Evolutionary conservation across 768 basidiomycete genomes (phyloP), one percentile per base, ranked within the genome.

Genomic region (Rhizopogon vinicolor): DNA sequence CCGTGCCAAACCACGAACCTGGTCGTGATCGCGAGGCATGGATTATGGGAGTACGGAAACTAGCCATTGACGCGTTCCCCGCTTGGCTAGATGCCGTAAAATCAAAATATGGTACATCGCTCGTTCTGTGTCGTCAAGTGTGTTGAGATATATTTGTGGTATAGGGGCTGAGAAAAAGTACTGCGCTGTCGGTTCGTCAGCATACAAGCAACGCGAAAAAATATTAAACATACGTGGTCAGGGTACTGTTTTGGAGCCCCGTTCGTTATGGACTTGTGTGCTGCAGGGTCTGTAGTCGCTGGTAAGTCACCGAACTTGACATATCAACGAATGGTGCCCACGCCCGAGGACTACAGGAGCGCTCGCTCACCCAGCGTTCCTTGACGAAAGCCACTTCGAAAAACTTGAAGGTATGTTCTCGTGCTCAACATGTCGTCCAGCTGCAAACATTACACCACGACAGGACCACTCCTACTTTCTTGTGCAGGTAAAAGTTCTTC

Each of bases 221-320:
- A 3, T 29, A 62, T 35, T 35, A 10, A 51, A 53, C n/a, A 19
- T 0, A 7, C 13, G 18, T 18, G n/a, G 19, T 13, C 31, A 82
- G 80, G 82, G 4, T 83, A 83, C 51, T 85, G 81, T 61, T 83
- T 82, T 56, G 81, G 82, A 3, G 83, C 70, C 5, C 75, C 80
- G 0, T 80, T 74, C 51, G 74, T 74, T 5, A 65, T 82, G 50
- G 72, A 82, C 22, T 65, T 78, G 3, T 74, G 74, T 1, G 70
- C 74, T 2, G 74, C 70, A 0, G 75, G 77, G 22, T 68, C 72
- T 50, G 66, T 81, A 44, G 68, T 72, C 3, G 79, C 81, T 43
- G 74, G 82, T 82, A 59, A 40, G 65, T 28, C 8, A 35, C 43
- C 42, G 29, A 5, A 31, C 10, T 9, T 25, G 18, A 9, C 33